Evolutionary conservation across 2,329 filamentous ascomycete species (phyloP).

Genomic region (Rhytidhysteron rufulum): DNA sequence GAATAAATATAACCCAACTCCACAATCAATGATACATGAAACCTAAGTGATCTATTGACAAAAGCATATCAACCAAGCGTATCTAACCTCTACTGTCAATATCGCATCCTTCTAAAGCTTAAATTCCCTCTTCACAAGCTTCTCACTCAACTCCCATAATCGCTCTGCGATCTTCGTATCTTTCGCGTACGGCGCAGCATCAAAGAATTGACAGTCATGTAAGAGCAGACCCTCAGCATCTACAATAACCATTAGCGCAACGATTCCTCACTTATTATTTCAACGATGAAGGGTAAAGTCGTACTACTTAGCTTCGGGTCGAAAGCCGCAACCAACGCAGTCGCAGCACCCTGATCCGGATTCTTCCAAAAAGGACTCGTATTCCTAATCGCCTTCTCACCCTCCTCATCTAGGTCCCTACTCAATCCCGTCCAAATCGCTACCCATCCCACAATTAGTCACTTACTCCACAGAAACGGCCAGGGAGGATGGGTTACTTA

Average conservation of each 20-base stretch:
- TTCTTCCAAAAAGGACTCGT: constrained; percentile 30
- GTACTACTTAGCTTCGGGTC: constrained; percentile 24
- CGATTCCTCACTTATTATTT: background rate
- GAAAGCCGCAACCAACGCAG: constrained; percentile 27
- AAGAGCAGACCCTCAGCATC: constrained; percentile 20
- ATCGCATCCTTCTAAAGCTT: no score
- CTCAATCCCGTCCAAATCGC: constrained; percentile 20
- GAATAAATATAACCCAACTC: no score
- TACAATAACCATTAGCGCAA: constrained; percentile 6
- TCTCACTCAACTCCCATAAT: constrained; percentile 29
- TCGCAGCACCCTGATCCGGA: constrained; percentile 28
- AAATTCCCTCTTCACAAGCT: constrained; percentile 19
- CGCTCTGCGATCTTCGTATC: constrained; percentile 20
- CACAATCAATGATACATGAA: no score
- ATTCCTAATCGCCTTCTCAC: constrained; percentile 20
- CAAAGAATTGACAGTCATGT: constrained; percentile 23
- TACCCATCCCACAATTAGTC: background rate
- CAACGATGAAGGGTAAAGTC: no score
- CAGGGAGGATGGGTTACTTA: constrained; percentile 12
- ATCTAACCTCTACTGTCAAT: no score
- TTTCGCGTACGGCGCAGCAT: constrained; percentile 22
- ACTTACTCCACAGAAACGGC: background rate
- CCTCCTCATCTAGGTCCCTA: constrained; percentile 23
- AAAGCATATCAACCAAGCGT: no score
- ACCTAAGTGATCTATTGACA: no score